Conservation (phyloP, 2,329 filamentous ascomycete genomes). For the Paecilomyces variotii region DNA sequence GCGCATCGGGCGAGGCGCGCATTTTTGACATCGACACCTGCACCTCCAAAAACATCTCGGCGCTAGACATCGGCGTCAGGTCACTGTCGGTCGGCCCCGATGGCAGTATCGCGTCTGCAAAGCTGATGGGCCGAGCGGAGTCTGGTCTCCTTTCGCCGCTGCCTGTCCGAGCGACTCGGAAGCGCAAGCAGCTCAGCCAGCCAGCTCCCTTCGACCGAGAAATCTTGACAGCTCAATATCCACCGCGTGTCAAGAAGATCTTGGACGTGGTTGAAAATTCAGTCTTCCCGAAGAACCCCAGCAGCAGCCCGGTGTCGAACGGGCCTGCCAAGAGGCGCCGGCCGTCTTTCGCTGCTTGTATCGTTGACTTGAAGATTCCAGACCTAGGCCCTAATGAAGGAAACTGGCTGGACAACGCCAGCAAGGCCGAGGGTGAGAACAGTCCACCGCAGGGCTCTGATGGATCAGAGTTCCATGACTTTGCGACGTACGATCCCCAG, state of each 20-base stretch:
- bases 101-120: slow-evolving; percentile 16
- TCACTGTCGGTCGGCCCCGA: slow-evolving; percentile 16
- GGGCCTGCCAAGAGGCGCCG: slow-evolving; percentile 9
- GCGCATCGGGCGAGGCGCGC: slow-evolving; percentile 34
- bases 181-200: slow-evolving; percentile 18
- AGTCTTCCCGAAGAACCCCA: slow-evolving; percentile 1
- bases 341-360: slow-evolving; percentile 27
- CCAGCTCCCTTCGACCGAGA: slow-evolving; percentile 14
- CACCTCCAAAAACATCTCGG: slow-evolving; percentile 8
- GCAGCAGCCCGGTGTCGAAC: neutral
- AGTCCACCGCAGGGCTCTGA: neutral
- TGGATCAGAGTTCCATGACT: slow-evolving; percentile 6
- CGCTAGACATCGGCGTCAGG: slow-evolving; percentile 14
- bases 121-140: slow-evolving; percentile 10
- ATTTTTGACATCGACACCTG: slow-evolving; percentile 40
- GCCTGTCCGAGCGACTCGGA: slow-evolving; percentile 11
- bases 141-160: slow-evolving; percentile 4
- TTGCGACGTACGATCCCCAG: slow-evolving; percentile 8
- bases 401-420: slow-evolving; percentile 11
- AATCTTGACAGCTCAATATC: slow-evolving; percentile 1
- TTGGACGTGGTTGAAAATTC: neutral
- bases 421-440: neutral
- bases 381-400: slow-evolving; percentile 17
- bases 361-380: slow-evolving; percentile 29
- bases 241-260: neutral